Evolutionary conservation across 257 asterid species (phyloP), one percentile per base, ranked within the genome.

Genomic region (Fraxinus pennsylvanica): DNA sequence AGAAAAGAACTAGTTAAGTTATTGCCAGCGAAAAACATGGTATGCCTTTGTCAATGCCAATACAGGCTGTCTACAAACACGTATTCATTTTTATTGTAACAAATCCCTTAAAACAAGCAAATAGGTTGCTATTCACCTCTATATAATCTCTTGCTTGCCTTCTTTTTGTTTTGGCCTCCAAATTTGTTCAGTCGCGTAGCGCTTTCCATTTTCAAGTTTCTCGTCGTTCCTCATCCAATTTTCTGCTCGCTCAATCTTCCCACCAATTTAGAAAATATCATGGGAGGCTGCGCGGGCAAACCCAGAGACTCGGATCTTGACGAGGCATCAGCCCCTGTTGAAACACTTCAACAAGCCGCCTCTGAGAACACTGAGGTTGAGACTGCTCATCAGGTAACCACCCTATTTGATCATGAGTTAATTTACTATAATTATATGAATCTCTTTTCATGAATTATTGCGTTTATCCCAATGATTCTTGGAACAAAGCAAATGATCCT

Each of bases 201-300:
- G 52, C 52, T 25, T 63, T 63, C 33, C 69, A 6, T 63, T 63
- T 63, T 4, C 36, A 78, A 75, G 81, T 36, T 74, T 73, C 86
- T 78, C 75, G 52, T 72, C 76, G 5, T 72, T 66, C 25, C 1
- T 47, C 57, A 21, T 81, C 85, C 79, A 50, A 84, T 72, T 85
- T 83, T 78, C 81, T 71, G 79, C 88, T 82, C 80, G 86, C 87
- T 52, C 73, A 69, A 29, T 81, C 81, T 33, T 72, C 73, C 73
- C 6, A 35, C 21, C 78, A 61, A 29, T 43, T 59, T 69, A 75
- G 39, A 75, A 17, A 43, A 21, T 67, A 86, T 69, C 84, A 93
- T 94, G 97, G 98, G 98, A 79, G 97, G 91, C 90, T 92, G 97
- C 74, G 94, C 96, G 88, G 91, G 91, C 89, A 94, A 84, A 89